These are phyloP conservation scores for Epipyxis sp. DNA, from an alignment of 108 stramenopile genomes.

Conservation along the genomic window DNA sequence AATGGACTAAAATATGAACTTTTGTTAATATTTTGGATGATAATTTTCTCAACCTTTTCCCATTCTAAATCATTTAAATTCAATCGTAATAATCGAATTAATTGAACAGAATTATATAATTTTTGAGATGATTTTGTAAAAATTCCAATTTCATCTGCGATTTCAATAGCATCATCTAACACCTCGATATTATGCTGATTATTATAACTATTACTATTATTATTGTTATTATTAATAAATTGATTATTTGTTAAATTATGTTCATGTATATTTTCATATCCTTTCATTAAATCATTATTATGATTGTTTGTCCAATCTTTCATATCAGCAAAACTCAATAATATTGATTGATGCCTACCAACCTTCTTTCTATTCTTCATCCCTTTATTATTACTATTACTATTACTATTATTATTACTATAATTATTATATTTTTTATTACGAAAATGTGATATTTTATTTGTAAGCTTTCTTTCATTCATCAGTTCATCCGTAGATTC, in stretches of 20 bases:
- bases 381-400: too few relatives aligned
- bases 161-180: not conserved
- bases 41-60: not conserved
- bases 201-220: not conserved
- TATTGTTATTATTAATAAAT: not conserved
- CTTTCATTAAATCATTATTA: too few relatives aligned
- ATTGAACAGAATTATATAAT: not conserved
- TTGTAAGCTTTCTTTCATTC: not conserved
- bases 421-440: not conserved
- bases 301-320: not conserved
- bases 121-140: not conserved
- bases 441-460: not conserved
- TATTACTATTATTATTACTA: not conserved
- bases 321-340: not conserved
- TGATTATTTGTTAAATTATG: not conserved
- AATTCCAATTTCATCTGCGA: not conserved
- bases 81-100: not conserved
- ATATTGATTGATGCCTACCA: too few relatives aligned
- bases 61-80: constrained; percentile 12
- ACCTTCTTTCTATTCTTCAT: too few relatives aligned
- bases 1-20: not conserved
- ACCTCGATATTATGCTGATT: not conserved
- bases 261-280: too few relatives aligned
- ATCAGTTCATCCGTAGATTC: not conserved
- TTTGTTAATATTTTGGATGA: constrained; percentile 6